Base-by-base conservation (phyloP, 2,329 filamentous ascomycete genomes). In the Xylaria sp. region DNA sequence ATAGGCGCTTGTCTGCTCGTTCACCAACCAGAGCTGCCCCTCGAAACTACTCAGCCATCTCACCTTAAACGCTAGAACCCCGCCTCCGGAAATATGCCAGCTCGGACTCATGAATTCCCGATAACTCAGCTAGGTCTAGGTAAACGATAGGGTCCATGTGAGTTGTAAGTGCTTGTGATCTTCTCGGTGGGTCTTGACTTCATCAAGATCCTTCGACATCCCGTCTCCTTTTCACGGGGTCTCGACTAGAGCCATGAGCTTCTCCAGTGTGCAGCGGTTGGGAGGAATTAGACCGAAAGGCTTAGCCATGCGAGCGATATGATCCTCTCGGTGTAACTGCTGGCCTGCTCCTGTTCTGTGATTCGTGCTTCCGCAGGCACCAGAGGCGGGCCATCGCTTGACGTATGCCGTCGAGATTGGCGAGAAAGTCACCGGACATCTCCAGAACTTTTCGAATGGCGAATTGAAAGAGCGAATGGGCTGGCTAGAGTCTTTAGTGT, bases 261-360 rank as follows among this genome's bases (percentile, higher is more conserved):
- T 11, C 11, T 42, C 39, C 17, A 46, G 13, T 20, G 22, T 18
- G 16, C n/a, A 17, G 38, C 11, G 43, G 38, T 44, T 18, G 29
- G 52, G 44, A 40, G 52, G 21, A 26, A 39, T 42, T 21, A 24
- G 22, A 39, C 44, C 16, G 19, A 21, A 16, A 42, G 50, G 44
- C 45, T 43, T 52, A 34, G 39, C 43, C 21, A 39, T 45, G 13
- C 21, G n/a, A 18, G 20, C 34, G 44, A 55, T 38, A 44, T 50
- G 56, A 26, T 17, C 41, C 20, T 47, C 20, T 39, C 18, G 50
- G 40, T 2, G 26, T 37, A 44, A 53, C 20, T 43, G n/a, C 24
- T 21, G 6, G 16, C 16, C 21, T 44, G 16, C 21, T 37, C 2
- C 3, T 19, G 34, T 19, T 41, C 22, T 20, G 39, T n/a, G 7